Conservation (phyloP, 2,329 filamentous ascomycete species). For the Aspergillus fructus region DNA sequence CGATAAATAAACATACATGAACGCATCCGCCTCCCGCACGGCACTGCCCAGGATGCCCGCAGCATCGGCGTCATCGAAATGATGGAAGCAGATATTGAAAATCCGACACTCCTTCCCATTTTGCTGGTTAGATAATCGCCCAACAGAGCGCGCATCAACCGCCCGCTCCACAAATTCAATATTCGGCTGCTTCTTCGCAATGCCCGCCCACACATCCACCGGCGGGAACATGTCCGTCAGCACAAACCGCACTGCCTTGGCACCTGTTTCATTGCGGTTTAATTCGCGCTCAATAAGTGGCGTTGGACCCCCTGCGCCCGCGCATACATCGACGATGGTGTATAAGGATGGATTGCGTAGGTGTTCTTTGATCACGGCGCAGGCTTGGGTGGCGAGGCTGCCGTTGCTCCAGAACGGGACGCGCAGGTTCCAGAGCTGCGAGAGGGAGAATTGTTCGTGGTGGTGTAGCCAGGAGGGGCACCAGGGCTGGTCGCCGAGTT, state of each 20-base stretch:
- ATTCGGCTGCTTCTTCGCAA: slow-evolving; percentile 53
- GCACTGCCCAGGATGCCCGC: slow-evolving; percentile 59
- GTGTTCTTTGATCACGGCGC: slow-evolving; percentile 30
- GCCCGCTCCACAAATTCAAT: slow-evolving; percentile 60
- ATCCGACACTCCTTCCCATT: slow-evolving; percentile 62
- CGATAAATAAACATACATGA: slow-evolving; percentile 20
- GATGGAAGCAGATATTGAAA: slow-evolving; percentile 75
- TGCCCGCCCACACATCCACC: slow-evolving; percentile 57
- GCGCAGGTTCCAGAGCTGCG: slow-evolving; percentile 24
- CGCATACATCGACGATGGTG: slow-evolving; percentile 73
- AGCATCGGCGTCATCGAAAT: slow-evolving; percentile 67
- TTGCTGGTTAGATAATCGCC: slow-evolving; percentile 40
- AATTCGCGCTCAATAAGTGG: slow-evolving; percentile 62
- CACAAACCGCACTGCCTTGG: slow-evolving; percentile 54
- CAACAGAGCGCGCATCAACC: slow-evolving; percentile 59
- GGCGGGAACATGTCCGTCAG: slow-evolving; percentile 68
- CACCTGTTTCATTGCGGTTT: slow-evolving; percentile 39
- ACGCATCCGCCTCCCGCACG: slow-evolving; percentile 24
- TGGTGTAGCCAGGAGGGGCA: slow-evolving; percentile 63
- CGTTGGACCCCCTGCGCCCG: slow-evolving; percentile 70
- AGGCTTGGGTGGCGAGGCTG: slow-evolving; percentile 16
- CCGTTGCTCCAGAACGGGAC: slow-evolving; percentile 17
- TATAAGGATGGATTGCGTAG: slow-evolving; percentile 51
- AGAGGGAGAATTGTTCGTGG: slow-evolving; percentile 36
- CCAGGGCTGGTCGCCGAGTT: slow-evolving; percentile 68